Evolutionary conservation across 352 stramenopile species (phyloP).

Genomic region (Albugo laibachii): DNA sequence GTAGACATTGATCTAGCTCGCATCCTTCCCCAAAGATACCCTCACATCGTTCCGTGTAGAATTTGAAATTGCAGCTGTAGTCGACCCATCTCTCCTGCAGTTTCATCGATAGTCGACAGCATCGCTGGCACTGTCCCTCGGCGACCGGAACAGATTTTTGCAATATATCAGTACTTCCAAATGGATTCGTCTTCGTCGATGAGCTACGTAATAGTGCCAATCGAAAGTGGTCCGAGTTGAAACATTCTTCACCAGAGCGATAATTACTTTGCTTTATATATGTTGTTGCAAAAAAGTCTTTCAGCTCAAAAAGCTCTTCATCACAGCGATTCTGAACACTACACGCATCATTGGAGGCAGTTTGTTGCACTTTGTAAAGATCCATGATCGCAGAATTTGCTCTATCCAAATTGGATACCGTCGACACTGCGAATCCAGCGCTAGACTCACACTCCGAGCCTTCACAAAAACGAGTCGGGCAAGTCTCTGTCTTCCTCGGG

Average conservation of each 20-base stretch:
- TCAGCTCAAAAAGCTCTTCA: slow-evolving; percentile 11
- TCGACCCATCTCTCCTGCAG: slow-evolving; percentile 43
- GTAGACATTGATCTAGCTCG: slow-evolving; percentile 30
- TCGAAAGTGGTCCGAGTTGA: neutral
- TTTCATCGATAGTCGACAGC: slow-evolving; percentile 12
- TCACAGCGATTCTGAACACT: slow-evolving; percentile 25
- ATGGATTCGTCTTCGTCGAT: neutral
- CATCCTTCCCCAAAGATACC: slow-evolving; percentile 16
- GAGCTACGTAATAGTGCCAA: neutral
- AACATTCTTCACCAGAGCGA: neutral
- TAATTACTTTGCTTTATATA: neutral
- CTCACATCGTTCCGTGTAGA: slow-evolving; percentile 17
- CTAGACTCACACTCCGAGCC: neutral
- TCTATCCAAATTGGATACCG: slow-evolving; percentile 12
- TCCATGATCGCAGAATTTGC: slow-evolving; percentile 8
- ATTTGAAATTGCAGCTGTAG: slow-evolving; percentile 33
- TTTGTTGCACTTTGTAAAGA: slow-evolving; percentile 20
- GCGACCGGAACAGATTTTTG: neutral
- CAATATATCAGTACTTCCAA: neutral
- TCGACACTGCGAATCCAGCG: slow-evolving; percentile 9
- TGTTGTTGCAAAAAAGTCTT: slow-evolving; percentile 12
- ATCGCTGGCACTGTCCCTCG: slow-evolving; percentile 3
- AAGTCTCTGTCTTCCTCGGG: slow-evolving; percentile 15
- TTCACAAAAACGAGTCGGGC: slow-evolving; percentile 17
- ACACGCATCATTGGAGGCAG: slow-evolving; percentile 31